phyloP scores from a whole-genome alignment of 352 stramenopile genomes.

The Aphanomyces invadans region DNA sequence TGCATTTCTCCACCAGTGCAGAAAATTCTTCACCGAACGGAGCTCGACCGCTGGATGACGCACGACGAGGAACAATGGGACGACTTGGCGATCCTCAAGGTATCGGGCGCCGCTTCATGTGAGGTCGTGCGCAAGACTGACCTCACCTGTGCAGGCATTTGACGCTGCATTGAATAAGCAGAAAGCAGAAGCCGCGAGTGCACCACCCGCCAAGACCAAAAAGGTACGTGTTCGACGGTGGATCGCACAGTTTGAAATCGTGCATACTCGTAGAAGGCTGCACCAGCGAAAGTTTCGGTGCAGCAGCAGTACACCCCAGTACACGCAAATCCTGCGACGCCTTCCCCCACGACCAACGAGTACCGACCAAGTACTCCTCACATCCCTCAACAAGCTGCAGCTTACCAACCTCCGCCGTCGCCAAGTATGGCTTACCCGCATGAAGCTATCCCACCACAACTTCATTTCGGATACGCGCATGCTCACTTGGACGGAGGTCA shows the following conservation, averaged over 20 bases:
- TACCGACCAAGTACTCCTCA: too few species aligned
- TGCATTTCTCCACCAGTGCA: not conserved
- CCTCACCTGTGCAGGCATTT: constrained; percentile 4
- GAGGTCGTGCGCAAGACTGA: not conserved
- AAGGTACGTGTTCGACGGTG: not conserved
- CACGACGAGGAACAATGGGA: constrained; percentile 16
- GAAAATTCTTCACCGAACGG: too few species aligned
- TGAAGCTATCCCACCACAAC: not conserved
- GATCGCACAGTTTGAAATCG: too few species aligned
- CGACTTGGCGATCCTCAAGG: constrained; percentile 19
- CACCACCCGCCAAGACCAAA: not conserved
- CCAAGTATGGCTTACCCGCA: not conserved
- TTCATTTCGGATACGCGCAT: not conserved
- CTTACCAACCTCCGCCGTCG: not conserved
- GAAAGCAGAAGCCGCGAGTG: not conserved
- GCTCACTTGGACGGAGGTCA: not conserved
- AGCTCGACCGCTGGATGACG: too few species aligned
- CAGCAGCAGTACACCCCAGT: not conserved
- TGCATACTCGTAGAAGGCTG: not conserved
- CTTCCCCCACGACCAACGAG: not conserved
- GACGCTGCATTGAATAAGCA: constrained; percentile 17
- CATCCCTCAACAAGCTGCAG: not conserved
- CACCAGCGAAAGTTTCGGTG: not conserved
- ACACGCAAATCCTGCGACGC: not conserved
- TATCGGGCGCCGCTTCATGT: not conserved